phyloP scores from a whole-genome alignment of 345 rosid genomes.

The Theobroma cacao region DNA sequence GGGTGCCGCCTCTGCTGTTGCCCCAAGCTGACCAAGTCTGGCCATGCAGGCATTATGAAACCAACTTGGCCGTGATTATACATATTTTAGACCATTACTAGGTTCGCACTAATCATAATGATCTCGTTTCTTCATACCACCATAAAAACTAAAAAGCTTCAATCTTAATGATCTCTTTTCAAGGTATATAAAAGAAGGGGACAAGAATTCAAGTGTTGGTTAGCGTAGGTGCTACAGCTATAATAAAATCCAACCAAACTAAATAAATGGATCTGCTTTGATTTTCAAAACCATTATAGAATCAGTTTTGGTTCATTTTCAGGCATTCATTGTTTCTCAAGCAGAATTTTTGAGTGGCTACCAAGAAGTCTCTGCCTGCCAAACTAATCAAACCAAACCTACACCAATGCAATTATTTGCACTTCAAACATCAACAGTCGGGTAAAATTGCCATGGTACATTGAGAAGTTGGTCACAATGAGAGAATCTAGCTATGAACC shows the following conservation, averaged over 20 bases:
- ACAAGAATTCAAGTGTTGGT: not conserved
- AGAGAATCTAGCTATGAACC: not conserved
- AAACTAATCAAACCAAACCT: not conserved
- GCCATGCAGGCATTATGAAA: too few relatives aligned
- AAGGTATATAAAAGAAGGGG: not conserved
- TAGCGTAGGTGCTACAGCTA: not conserved
- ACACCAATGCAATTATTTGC: not conserved
- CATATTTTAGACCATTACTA: too few relatives aligned
- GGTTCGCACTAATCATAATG: too few relatives aligned
- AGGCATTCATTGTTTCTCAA: not conserved
- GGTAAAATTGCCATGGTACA: not conserved
- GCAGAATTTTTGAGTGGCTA: not conserved
- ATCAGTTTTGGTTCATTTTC: conserved; percentile 1
- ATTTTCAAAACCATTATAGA: not conserved
- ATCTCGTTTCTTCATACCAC: too few relatives aligned
- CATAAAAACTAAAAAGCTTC: not conserved
- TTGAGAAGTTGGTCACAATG: not conserved
- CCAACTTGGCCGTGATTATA: too few relatives aligned
- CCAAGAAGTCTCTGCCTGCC: not conserved
- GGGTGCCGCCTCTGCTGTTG: too few relatives aligned
- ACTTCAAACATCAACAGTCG: not conserved
- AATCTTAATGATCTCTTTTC: not conserved
- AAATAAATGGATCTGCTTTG: not conserved
- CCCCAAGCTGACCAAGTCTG: too few relatives aligned
- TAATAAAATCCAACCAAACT: not conserved